Conservation (phyloP, 2,329 filamentous ascomycete species). For the Colletotrichum sojae region DNA sequence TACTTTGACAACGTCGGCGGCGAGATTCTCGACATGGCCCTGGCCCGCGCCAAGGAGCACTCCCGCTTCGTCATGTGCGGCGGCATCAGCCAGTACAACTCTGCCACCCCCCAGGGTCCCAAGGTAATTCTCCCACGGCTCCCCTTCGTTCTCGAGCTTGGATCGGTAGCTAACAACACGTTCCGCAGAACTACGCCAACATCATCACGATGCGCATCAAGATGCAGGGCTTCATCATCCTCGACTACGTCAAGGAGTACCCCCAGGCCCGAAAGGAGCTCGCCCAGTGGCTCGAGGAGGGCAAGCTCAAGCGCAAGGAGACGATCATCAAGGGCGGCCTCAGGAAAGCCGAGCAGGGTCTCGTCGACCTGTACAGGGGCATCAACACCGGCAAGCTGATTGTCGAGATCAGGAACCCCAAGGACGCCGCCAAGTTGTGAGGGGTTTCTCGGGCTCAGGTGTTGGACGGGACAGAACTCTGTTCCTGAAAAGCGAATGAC, state of each 20-base stretch:
- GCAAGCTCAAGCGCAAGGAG: slow-evolving; percentile 80
- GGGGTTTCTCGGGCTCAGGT: not conserved
- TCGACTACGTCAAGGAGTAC: slow-evolving; percentile 75
- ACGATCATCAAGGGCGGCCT: slow-evolving; percentile 80
- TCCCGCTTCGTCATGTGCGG: slow-evolving; percentile 81
- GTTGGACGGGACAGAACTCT: not conserved
- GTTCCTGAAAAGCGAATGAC: slow-evolving; percentile 14
- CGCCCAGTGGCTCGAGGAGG: slow-evolving; percentile 77
- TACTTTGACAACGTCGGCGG: slow-evolving; percentile 84
- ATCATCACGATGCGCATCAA: slow-evolving; percentile 69
- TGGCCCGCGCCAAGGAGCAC: slow-evolving; percentile 73
- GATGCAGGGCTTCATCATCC: slow-evolving; percentile 81
- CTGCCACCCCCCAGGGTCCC: slow-evolving; percentile 67
- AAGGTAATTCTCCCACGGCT: slow-evolving; percentile 51
- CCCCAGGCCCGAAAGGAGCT: slow-evolving; percentile 72
- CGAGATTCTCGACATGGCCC: slow-evolving; percentile 77
- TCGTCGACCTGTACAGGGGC: slow-evolving; percentile 77
- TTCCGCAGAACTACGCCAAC: slow-evolving; percentile 63
- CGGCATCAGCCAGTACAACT: slow-evolving; percentile 79
- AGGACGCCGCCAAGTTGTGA: slow-evolving; percentile 38
- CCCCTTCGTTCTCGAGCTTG: no score
- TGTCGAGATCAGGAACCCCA: slow-evolving; percentile 63
- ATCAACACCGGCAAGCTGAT: slow-evolving; percentile 79
- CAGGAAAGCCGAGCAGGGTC: slow-evolving; percentile 71
- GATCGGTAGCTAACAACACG: slow-evolving; percentile 25